Percentiles rank a stretch among this genome's conserved stretches.
Evolutionary conservation across 1,284 basidiomycete genomes (phyloP).

Genomic region (Blastosporella zonata): DNA sequence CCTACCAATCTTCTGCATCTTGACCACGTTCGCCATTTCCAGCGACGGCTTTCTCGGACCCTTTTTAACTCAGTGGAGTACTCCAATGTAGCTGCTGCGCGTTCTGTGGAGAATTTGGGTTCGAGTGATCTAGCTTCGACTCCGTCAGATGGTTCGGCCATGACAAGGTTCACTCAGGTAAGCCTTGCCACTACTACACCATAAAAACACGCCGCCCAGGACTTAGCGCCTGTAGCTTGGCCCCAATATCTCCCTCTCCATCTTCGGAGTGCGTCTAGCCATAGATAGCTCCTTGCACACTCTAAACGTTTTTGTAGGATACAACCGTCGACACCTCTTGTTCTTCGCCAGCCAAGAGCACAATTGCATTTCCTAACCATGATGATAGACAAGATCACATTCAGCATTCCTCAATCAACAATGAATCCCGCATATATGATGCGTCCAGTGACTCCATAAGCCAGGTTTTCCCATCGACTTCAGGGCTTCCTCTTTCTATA

Average conservation of each 20-base stretch:
- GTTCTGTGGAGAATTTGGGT: background rate
- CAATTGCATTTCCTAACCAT: background rate
- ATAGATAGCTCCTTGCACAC: background rate
- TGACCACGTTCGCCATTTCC: slow-evolving; percentile 30
- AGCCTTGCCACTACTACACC: background rate
- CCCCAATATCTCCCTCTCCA: slow-evolving; percentile 3
- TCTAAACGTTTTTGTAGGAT: slow-evolving; percentile 8
- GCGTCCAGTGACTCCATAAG: background rate
- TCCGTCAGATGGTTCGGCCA: slow-evolving; percentile 22
- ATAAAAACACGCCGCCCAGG: background rate
- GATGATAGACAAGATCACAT: background rate
- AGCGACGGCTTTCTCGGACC: slow-evolving; percentile 27
- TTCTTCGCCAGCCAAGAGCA: background rate
- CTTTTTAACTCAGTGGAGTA: slow-evolving; percentile 15
- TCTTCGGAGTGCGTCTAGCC: slow-evolving; percentile 4
- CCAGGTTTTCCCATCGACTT: background rate
- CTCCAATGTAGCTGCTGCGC: background rate
- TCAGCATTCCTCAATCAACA: background rate
- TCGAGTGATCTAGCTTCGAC: slow-evolving; percentile 14
- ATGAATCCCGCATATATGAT: slow-evolving; percentile 11
- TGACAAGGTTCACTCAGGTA: slow-evolving; percentile 25
- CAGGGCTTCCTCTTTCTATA: background rate
- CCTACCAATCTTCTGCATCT: slow-evolving; percentile 23
- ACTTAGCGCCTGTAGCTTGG: slow-evolving; percentile 8
- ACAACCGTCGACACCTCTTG: slow-evolving; percentile 1